Base-by-base conservation (phyloP, 352 stramenopile species). In the Thraustochytrium sp. region DNA sequence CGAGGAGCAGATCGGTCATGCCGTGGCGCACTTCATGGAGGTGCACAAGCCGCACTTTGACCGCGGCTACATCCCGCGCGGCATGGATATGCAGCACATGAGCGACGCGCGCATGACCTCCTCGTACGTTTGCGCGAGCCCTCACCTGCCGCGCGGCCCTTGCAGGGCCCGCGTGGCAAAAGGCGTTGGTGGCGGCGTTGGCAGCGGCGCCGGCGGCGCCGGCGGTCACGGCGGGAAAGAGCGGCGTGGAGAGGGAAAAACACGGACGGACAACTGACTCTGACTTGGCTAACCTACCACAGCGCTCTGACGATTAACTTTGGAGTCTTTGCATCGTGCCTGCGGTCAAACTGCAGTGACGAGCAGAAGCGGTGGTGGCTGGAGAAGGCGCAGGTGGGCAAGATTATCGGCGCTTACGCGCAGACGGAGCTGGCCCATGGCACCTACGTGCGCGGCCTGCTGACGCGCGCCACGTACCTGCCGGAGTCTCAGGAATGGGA, bases 401-500 rank as follows among this genome's bases (percentile, higher is more conserved):
- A 89, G 73, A 93, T 95, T 56, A 62, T 92, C 2, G 94, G 94
- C 21, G 95, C 91, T 23, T 98, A 98, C 82, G 94, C 94, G 1
- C 95, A 98, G 87, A 98, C 95, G 0, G 95, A 98, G 85, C 86
- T 98, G 0, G 95, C 94, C 36, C 95, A 98, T 86, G 94, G 94
- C 21, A 95, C 89, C 56, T 98, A 98, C 85, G 89, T 94, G 4
- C 87, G 92, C 68, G 90, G 89, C 1, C 91, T 98, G 53, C 93
- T 98, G 89, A 98, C 96, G 0, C 98, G 93, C 0, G 96, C 95
- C 18, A 98, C 93, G 0, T 98, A 97, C 82, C 80, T 96, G 36
- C 87, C 87, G 37, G 88, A 92, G 11, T 89, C 87, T 1, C 90
- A 97, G 73, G 93, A 94, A 85, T 98, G 94, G 84, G 89, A 97